Evolutionary conservation across 345 rosid genomes (phyloP).

Genomic region (Geranium rotundifolium): DNA sequence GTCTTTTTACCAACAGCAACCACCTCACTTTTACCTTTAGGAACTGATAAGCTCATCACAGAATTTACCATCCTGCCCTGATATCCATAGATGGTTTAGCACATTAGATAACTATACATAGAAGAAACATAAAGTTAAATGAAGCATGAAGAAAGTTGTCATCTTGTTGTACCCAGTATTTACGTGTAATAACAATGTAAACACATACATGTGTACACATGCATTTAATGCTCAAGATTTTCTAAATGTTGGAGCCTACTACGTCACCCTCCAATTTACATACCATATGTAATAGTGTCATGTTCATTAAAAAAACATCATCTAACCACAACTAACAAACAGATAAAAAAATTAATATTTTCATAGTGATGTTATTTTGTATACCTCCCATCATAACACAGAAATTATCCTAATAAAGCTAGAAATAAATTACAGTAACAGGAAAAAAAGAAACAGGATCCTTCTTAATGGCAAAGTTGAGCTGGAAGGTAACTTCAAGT

Average conservation of each 20-base stretch:
- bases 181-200: not conserved
- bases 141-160: not conserved
- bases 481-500: not conserved
- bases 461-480: not conserved
- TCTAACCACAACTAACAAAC: not conserved
- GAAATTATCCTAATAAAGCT: no score
- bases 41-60: not conserved
- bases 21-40: not conserved
- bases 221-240: not conserved
- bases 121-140: not conserved
- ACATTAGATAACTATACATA: not conserved
- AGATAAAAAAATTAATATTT: not conserved
- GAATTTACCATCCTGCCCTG: conserved; percentile 15
- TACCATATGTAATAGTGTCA: not conserved
- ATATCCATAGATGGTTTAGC: not conserved
- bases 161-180: not conserved
- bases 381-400: no score
- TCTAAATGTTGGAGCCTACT: not conserved
- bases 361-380: no score
- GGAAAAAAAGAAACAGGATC: no score
- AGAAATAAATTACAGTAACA: no score
- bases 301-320: no score
- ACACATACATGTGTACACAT: not conserved
- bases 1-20: not conserved
- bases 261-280: not conserved